Percentiles rank a stretch among this genome's conserved stretches.
Evolutionary conservation across 768 basidiomycete species (phyloP).

Genomic region (Boletus edulis): DNA sequence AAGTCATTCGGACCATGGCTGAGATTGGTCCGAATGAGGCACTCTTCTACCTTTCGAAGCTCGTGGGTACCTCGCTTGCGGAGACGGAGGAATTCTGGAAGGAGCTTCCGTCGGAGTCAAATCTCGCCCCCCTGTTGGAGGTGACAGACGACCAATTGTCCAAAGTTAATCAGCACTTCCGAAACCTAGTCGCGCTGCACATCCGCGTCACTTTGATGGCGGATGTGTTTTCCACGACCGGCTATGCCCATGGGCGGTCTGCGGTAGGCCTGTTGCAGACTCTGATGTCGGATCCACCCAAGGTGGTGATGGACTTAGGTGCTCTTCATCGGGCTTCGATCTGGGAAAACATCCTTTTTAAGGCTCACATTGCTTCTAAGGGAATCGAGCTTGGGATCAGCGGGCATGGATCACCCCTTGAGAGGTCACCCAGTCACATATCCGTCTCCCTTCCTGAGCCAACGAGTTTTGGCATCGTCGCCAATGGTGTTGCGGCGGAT

Average conservation of each 20-base stretch:
- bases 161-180: conserved; percentile 62
- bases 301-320: conserved; percentile 72
- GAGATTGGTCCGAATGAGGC: conserved; percentile 83
- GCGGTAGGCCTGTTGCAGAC: conserved; percentile 73
- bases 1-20: conserved; percentile 85
- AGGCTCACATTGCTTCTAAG: conserved; percentile 51
- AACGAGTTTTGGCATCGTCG: conserved; percentile 30
- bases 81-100: conserved; percentile 76
- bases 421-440: conserved; percentile 45
- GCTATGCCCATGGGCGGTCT: conserved; percentile 77
- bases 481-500: conserved; percentile 30
- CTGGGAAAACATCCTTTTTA: conserved; percentile 85
- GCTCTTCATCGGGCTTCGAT: conserved; percentile 76
- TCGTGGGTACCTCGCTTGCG: conserved; percentile 67
- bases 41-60: conserved; percentile 61
- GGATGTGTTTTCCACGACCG: conserved; percentile 82
- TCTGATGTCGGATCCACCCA: conserved; percentile 60
- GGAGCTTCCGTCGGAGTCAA: conserved; percentile 49
- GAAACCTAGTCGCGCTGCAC: conserved; percentile 69
- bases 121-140: conserved; percentile 63
- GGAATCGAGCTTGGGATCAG: conserved; percentile 51
- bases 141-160: conserved; percentile 44
- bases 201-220: conserved; percentile 80
- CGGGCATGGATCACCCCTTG: conserved; percentile 43
- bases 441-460: conserved; percentile 41